Evolutionary conservation across 2,329 filamentous ascomycete genomes (phyloP), one percentile per base, ranked within the genome.

Genomic region (Apiospora arundinis): DNA sequence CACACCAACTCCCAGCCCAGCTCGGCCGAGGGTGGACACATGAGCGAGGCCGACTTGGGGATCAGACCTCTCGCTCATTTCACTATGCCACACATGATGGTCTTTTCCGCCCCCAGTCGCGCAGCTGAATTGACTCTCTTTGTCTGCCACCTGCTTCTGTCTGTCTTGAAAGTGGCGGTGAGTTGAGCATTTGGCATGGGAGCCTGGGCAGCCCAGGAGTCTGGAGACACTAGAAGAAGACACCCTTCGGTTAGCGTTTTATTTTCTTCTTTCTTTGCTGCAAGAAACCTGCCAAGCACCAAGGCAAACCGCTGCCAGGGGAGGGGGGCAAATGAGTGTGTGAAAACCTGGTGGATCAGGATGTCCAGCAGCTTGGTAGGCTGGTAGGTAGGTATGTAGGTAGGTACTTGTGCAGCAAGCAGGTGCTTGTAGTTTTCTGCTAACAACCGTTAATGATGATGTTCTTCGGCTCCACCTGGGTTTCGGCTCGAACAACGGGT

Each of bases 91-190:
- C 23, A 52, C 48, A 23, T 25, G 48, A 52, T 52, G 48, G 48
- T 8, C 7, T 52, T 52, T 52, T 28, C n/a, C 48, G n/a, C n/a
- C 9, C 25, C 52, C 28, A 60, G 52, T 37, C 32, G 28, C 52
- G 28, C 52, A 63, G 32, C 32, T 63, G 56, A n/a, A 63, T 63
- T 63, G 56, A 40, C 56, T 63, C 56, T 56, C 49, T 4, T 63
- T 63, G 56, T 63, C 56, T 63, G 52, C 52, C 52, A 60, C 52
- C 52, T 60, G 56, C 56, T 40, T 63, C 18, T 63, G 56, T 63
- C 32, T 63, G 56, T 63, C 56, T 63, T n/a, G 56, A 14, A 63
- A 63, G 56, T 40, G 32, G 56, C 56, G 56, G 56, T 63, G 56
- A 63, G 56, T 14, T 63, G 42, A 16, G 14, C 9, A 18, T 18